Percentiles rank a stretch among this genome's conserved stretches.
phyloP scores from a whole-genome alignment of 441 rosid genomes.

The Populus hybrid region DNA sequence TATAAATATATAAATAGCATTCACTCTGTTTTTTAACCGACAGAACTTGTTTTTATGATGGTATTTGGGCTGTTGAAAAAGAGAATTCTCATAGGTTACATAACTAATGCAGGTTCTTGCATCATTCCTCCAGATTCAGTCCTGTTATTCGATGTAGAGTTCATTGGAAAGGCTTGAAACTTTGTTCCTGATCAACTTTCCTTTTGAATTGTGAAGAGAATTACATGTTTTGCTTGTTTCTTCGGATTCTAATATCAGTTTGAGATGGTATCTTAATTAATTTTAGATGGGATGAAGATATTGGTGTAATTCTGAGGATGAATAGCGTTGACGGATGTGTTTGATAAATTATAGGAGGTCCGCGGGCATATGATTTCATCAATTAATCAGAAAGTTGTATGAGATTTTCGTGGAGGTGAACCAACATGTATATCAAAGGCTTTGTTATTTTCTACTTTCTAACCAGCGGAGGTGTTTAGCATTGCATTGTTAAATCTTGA shows the following conservation, averaged over 20 bases:
- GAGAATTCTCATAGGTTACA: not conserved
- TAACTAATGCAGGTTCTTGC: slow-evolving; percentile 65
- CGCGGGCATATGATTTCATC: not conserved
- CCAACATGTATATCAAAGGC: not conserved
- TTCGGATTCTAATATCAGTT: not conserved
- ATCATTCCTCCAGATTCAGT: slow-evolving; percentile 82
- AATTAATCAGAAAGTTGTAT: not conserved
- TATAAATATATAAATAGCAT: not conserved
- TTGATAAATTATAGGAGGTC: not conserved
- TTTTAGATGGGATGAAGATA: not conserved
- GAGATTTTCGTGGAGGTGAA: not conserved
- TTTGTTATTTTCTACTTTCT: too few relatives aligned
- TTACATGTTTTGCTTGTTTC: not conserved
- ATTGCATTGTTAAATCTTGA: too few relatives aligned
- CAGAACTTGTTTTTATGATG: not conserved
- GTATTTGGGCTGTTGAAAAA: not conserved
- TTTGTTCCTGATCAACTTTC: not conserved
- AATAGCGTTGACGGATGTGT: not conserved
- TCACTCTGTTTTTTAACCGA: not conserved
- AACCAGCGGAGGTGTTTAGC: too few relatives aligned
- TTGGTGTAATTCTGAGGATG: not conserved
- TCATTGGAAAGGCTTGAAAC: slow-evolving; percentile 59
- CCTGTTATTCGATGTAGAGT: slow-evolving; percentile 82
- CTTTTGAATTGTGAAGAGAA: not conserved
- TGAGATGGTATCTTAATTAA: not conserved